phyloP scores from a whole-genome alignment of 2,329 filamentous ascomycete genomes.

The Pseudonectria foliicola region DNA sequence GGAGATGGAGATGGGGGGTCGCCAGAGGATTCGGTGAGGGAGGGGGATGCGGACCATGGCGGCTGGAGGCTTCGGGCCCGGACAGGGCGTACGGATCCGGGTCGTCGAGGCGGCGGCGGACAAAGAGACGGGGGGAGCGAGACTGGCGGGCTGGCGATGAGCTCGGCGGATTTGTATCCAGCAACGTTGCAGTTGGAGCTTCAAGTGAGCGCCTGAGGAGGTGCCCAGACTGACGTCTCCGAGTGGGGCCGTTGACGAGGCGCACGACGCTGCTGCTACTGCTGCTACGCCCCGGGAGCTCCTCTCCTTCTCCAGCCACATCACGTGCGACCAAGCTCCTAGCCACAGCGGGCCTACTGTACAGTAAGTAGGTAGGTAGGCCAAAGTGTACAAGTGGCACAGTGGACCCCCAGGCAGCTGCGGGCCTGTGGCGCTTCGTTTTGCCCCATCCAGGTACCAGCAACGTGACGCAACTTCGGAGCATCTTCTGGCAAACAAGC shows the following conservation, averaged over 20 bases:
- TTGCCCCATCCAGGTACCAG: conserved; percentile 25
- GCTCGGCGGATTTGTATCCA: conserved; percentile 3
- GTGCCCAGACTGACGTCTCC: conserved; percentile 25
- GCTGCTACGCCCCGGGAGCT: no score
- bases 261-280: not conserved
- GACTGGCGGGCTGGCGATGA: conserved; percentile 6
- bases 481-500: conserved; percentile 5
- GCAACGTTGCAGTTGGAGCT: conserved; percentile 20
- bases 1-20: conserved; percentile 1
- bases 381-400: not conserved
- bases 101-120: conserved; percentile 9
- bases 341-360: no score
- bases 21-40: not conserved
- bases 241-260: conserved; percentile 19
- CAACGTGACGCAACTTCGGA: conserved; percentile 23
- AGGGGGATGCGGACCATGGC: conserved; percentile 13
- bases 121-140: conserved; percentile 1
- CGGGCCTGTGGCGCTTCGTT: conserved; percentile 12
- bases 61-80: conserved; percentile 4
- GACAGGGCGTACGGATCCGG: conserved; percentile 3
- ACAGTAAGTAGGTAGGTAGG: no score
- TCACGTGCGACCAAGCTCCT: not conserved
- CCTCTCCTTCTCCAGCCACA: no score
- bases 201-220: conserved; percentile 10
- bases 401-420: conserved; percentile 7